Evolutionary conservation across 768 basidiomycete genomes (phyloP).

Genomic region (Leccinum olivaceopallidum): DNA sequence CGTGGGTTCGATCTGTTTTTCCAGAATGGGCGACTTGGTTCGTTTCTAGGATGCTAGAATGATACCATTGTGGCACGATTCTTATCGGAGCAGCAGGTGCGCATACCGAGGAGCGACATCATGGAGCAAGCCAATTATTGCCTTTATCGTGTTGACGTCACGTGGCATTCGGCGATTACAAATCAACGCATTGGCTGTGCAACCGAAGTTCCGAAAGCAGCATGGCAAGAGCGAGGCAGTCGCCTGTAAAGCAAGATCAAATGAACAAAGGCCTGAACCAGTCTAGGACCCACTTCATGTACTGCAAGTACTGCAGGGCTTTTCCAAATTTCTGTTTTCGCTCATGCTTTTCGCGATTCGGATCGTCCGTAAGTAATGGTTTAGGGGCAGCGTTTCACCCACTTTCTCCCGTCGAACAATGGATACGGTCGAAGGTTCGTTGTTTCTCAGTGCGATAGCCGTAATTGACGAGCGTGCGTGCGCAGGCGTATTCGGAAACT

Average conservation of each 20-base stretch:
- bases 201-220: conserved; percentile 3
- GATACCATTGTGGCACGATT: background rate
- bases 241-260: background rate
- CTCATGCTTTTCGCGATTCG: too few relatives aligned
- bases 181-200: background rate
- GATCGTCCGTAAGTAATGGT: too few relatives aligned
- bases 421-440: too few relatives aligned
- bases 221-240: background rate
- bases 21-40: conserved; percentile 6
- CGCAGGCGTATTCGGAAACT: too few relatives aligned
- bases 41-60: conserved; percentile 1
- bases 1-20: conserved; percentile 6
- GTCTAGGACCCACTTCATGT: background rate
- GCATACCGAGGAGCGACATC: conserved; percentile 10
- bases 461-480: too few relatives aligned
- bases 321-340: too few relatives aligned
- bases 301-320: background rate
- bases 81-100: conserved; percentile 8
- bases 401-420: too few relatives aligned
- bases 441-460: too few relatives aligned
- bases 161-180: background rate
- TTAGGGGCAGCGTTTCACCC: too few relatives aligned
- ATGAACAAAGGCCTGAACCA: background rate
- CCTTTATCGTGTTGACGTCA: background rate
- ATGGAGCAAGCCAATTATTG: background rate